A percentile compares a stretch with the other conserved stretches of the same genome.
Conservation (phyloP, 495 filamentous ascomycete species). For the Alectoria sarmentosa region DNA sequence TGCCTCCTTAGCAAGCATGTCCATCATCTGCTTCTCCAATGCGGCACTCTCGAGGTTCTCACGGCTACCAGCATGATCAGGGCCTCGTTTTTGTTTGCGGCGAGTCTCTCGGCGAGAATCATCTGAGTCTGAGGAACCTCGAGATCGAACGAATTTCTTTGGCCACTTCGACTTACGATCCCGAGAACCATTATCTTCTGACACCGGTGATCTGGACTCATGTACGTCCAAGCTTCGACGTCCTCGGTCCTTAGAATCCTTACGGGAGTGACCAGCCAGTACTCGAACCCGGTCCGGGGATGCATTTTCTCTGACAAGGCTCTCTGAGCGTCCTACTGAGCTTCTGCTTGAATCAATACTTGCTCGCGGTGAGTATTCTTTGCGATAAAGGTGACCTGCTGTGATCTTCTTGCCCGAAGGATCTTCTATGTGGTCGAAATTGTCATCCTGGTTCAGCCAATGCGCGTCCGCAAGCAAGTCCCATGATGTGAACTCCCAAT, state of each 20-base stretch:
- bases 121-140: slow-evolving; percentile 25
- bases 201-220: slow-evolving; percentile 11
- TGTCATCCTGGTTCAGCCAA: slow-evolving; percentile 72
- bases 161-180: slow-evolving; percentile 25
- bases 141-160: slow-evolving; percentile 21
- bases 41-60: slow-evolving; percentile 43
- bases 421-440: slow-evolving; percentile 71
- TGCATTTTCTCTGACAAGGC: slow-evolving; percentile 11
- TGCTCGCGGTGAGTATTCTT: slow-evolving; percentile 12
- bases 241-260: slow-evolving; percentile 18
- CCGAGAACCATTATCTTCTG: slow-evolving; percentile 14
- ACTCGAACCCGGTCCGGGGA: slow-evolving; percentile 15
- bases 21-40: slow-evolving; percentile 60
- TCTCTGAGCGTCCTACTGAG: slow-evolving; percentile 9
- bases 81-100: slow-evolving; percentile 13
- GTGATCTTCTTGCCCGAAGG: slow-evolving; percentile 61
- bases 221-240: slow-evolving; percentile 10
- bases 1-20: slow-evolving; percentile 51
- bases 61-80: slow-evolving; percentile 13
- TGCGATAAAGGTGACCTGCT: not conserved
- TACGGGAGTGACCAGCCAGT: slow-evolving; percentile 3
- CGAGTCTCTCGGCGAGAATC: slow-evolving; percentile 17
- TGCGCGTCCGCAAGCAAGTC: slow-evolving; percentile 79
- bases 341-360: slow-evolving; percentile 19
- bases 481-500: slow-evolving; percentile 70